Conservation (phyloP, 2,329 filamentous ascomycete species). For the Massarina eburnea region DNA sequence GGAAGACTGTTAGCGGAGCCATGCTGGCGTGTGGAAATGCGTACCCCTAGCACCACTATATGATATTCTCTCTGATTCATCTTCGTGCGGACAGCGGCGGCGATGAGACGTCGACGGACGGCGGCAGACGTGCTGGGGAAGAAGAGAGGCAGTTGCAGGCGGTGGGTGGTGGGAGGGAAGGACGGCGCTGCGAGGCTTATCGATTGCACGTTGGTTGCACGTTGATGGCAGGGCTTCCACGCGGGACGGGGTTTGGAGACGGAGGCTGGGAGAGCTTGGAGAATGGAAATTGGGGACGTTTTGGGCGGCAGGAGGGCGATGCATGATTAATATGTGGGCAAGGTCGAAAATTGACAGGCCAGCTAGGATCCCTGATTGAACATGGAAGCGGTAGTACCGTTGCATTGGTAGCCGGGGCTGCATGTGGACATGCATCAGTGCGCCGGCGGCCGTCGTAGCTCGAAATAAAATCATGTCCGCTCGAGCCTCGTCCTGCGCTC, state of each 20-base stretch:
- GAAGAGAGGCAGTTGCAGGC: neutral
- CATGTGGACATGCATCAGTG: neutral
- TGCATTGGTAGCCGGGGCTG: neutral
- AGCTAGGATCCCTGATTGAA: neutral
- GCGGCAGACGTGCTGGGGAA: neutral
- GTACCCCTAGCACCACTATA: conserved; percentile 48
- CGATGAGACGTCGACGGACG: neutral
- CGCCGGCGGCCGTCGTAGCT: no score
- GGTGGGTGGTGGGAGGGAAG: neutral
- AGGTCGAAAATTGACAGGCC: neutral
- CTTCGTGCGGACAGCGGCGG: neutral
- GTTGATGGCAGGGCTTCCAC: neutral
- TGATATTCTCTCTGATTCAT: conserved; percentile 48
- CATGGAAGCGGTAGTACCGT: neutral
- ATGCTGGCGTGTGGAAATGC: conserved; percentile 21
- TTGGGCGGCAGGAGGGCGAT: neutral
- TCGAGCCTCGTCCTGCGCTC: no score
- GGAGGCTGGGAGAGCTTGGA: neutral
- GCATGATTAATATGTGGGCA: neutral
- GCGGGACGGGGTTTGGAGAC: neutral
- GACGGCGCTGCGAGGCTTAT: conserved; percentile 1
- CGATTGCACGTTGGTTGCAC: no score
- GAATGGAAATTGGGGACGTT: neutral
- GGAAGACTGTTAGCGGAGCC: conserved; percentile 26
- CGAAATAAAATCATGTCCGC: no score